phyloP scores from a whole-genome alignment of 768 basidiomycete species.

The Tricholoma hemisulphureum region DNA sequence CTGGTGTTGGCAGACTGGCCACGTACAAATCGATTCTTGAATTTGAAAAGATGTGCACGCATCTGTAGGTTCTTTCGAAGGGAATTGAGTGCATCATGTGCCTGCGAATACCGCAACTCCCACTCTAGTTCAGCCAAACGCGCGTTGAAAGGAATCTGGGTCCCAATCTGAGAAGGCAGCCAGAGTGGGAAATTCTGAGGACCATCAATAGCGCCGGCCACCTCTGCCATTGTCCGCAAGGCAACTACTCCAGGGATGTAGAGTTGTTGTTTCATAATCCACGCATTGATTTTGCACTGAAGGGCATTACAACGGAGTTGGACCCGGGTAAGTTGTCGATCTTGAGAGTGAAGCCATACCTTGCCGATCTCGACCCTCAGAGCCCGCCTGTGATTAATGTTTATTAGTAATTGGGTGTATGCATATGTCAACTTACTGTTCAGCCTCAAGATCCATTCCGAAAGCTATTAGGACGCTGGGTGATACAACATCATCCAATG shows the following conservation, averaged over 20 bases:
- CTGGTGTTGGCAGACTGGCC: constrained; percentile 11
- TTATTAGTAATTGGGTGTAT: neutral
- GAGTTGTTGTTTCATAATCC: too few relatives aligned
- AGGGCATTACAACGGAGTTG: too few relatives aligned
- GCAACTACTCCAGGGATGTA: too few relatives aligned
- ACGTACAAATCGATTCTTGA: constrained; percentile 11
- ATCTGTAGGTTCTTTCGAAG: constrained; percentile 7
- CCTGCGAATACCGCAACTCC: constrained; percentile 1
- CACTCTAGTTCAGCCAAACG: constrained; percentile 7
- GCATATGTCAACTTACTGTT: constrained; percentile 1
- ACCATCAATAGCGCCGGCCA: too few relatives aligned
- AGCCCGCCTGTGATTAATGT: neutral
- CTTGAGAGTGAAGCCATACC: neutral
- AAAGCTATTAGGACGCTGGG: constrained; percentile 5
- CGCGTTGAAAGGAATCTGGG: neutral
- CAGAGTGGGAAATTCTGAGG: too few relatives aligned
- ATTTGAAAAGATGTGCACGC: constrained; percentile 4
- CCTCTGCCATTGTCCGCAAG: too few relatives aligned
- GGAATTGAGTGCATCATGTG: too few relatives aligned
- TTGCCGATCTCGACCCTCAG: neutral
- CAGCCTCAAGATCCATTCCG: constrained; percentile 6
- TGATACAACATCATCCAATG: constrained; percentile 1
- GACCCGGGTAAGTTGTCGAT: too few relatives aligned
- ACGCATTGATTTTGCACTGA: too few relatives aligned
- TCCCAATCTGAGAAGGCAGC: too few relatives aligned